Base-by-base conservation (phyloP, 176 grass and related monocot species). In the Triticum timopheevii region DNA sequence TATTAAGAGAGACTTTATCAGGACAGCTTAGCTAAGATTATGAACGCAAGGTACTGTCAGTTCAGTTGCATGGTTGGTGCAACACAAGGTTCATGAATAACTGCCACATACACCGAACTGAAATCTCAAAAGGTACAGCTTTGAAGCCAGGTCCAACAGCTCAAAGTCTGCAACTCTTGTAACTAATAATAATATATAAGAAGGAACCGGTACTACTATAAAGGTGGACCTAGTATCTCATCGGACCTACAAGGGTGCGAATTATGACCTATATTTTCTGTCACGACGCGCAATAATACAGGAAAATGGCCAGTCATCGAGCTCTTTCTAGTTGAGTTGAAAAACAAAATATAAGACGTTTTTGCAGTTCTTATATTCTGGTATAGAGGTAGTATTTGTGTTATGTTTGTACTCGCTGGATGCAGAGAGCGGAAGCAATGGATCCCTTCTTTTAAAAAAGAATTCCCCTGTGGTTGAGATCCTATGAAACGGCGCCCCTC, bases 51-150 rank as follows among this genome's bases (percentile, higher is more conserved):
- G 70, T 52, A 76, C 10, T 20, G 36, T n/a, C 27, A 81, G 63
- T 68, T 67, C 79, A 56, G 44, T 40, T 82, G 69, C 33, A 40
- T 84, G 65, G 7, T 73, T 40, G 31, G 65, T 49, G 6, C 76
- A 64, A 73, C 52, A 72, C 77, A 47, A 74, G 85, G 50, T 80
- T 38, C 50, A 61, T 35, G 67, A 7, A 73, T 15, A 33, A 40
- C 17, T 30, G 24, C 47, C 33, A 86, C 50, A 33, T n/a, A 44
- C 38, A 13, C 25, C 9, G 3, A 81, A 50, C 17, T 50, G 25
- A 81, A 78, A 36, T 22, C 6, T 78, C 30, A 78, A 5, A 69
- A 69, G 56, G 19, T 63, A 35, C 28, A 6, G 16, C 30, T 59
- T 83, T 30, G 71, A 47, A 73, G 13, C 33, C 45, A 31, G 30